A percentile compares a stretch with the other conserved stretches of the same genome.
Conservation (phyloP, 1,139 yeast species). For the Zygoascus sp. region DNA sequence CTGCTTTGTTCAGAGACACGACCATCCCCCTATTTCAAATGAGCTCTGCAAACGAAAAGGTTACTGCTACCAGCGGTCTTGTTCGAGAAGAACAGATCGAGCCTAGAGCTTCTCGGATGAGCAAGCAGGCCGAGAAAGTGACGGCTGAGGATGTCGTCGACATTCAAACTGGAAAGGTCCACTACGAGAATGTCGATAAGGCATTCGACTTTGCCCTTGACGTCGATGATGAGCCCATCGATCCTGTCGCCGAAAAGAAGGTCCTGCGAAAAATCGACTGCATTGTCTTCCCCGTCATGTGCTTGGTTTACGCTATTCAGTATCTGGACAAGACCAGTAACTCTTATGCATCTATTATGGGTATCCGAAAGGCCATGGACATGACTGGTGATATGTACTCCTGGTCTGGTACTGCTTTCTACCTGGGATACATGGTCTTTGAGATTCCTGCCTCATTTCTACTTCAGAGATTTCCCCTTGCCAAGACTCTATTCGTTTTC, state of each 20-base stretch:
- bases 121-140: background rate
- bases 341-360: slow-evolving; percentile 45
- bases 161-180: background rate
- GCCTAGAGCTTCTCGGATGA: background rate
- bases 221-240: slow-evolving; percentile 15
- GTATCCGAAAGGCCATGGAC: slow-evolving; percentile 37
- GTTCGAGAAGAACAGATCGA: background rate
- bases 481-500: slow-evolving; percentile 41
- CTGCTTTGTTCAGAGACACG: no score
- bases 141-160: slow-evolving; percentile 4
- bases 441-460: slow-evolving; percentile 37
- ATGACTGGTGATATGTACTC: slow-evolving; percentile 43
- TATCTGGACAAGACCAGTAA: slow-evolving; percentile 40
- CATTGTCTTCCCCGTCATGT: slow-evolving; percentile 44
- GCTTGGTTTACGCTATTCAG: slow-evolving; percentile 39
- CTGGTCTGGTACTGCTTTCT: slow-evolving; percentile 47
- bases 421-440: slow-evolving; percentile 45
- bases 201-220: slow-evolving; percentile 10
- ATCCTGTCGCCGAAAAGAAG: slow-evolving; percentile 32
- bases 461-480: slow-evolving; percentile 45
- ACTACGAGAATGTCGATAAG: slow-evolving; percentile 7
- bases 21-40: no score
- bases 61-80: background rate
- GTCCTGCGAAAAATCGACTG: slow-evolving; percentile 52
- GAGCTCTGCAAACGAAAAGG: no score